phyloP scores from a whole-genome alignment of 2,329 filamentous ascomycete genomes.

The Waltergamsia citrina region DNA sequence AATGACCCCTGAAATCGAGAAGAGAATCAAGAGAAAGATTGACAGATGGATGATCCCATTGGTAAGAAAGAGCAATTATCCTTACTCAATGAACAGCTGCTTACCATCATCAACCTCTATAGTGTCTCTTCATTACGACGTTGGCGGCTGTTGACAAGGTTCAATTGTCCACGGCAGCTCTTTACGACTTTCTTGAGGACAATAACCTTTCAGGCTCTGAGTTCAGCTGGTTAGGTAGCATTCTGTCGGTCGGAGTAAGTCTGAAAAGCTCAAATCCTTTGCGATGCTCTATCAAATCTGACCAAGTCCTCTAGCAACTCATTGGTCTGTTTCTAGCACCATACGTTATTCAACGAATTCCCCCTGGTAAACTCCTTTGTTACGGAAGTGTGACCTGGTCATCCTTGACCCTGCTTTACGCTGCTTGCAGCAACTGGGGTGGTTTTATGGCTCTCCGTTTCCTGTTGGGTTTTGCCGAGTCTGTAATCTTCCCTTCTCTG shows the following conservation, averaged over 20 bases:
- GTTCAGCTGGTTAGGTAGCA: slow-evolving; percentile 11
- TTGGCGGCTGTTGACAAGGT: slow-evolving; percentile 16
- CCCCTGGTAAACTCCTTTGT: slow-evolving; percentile 8
- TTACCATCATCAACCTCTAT: not conserved
- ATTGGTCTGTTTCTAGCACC: slow-evolving; percentile 1
- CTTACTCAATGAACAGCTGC: too few relatives aligned
- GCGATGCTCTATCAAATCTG: not conserved
- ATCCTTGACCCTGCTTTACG: slow-evolving; percentile 6
- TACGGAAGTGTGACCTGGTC: slow-evolving; percentile 8
- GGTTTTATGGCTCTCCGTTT: slow-evolving; percentile 9
- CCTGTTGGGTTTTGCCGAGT: slow-evolving; percentile 8
- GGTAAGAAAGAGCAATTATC: too few relatives aligned
- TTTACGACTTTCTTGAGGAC: slow-evolving; percentile 12
- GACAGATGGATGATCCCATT: slow-evolving; percentile 10
- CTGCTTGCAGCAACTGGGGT: slow-evolving; percentile 8
- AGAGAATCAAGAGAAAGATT: slow-evolving; percentile 9
- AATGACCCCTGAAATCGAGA: slow-evolving; percentile 10
- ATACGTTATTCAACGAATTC: slow-evolving; percentile 9
- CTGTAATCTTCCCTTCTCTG: slow-evolving; percentile 7
- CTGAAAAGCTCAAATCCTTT: not conserved
- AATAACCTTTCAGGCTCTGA: slow-evolving; percentile 9
- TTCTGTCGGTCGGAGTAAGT: slow-evolving; percentile 10
- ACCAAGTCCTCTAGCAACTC: not conserved
- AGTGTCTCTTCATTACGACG: not conserved
- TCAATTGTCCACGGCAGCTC: slow-evolving; percentile 15